Base-by-base conservation (phyloP, 2,329 filamentous ascomycete genomes). In the Aureobasidium uvarum region DNA sequence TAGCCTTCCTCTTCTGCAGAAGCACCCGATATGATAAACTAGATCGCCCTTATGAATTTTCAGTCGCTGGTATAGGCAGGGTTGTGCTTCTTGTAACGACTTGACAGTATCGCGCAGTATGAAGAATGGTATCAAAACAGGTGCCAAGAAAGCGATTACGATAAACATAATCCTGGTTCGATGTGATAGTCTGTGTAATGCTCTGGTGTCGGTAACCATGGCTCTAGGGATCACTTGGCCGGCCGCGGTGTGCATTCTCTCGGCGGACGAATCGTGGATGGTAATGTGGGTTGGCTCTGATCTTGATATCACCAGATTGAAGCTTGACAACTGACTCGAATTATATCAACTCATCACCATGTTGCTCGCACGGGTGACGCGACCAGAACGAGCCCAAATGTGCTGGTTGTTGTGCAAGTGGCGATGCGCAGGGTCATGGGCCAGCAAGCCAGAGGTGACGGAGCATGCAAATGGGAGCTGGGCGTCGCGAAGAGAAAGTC, bases 381-480 rank as follows among this genome's bases (percentile, higher is more conserved):
- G 60, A 63, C 31, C 39, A 52, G 48, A 63, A 63, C 38, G 38
- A 63, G 60, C 36, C 46, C 60, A 54, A 52, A 63, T 36, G 31
- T 48, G 48, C 1, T 10, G 3, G 54, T 33, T n/a, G 38, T 31
- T 45, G 54, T n/a, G 18, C 18, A 43, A 58, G 38, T 43, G 55
- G 55, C 41, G 25, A 59, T 59, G 41, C 16, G 2, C 55, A 33
- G 38, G 39, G 28, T 59, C 55, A 33, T 16, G 10, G 39, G 39
- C 5, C 16, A 25, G n/a, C 39, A 45, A 46, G 18, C 23, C 45
- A 25, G 38, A 45, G n/a, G 25, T 43, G 16, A 46, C 55, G 41
- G 55, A 59, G 39, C 55, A 59, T 59, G 55, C 14, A 3, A 31
- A 33, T 13, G 55, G 20, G 38, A 41, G 54, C 36, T 43, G 36